These are phyloP conservation scores for Dothideomycetes sp. DNA, from an alignment of 2,329 filamentous ascomycete genomes.

Conservation along the genomic window DNA sequence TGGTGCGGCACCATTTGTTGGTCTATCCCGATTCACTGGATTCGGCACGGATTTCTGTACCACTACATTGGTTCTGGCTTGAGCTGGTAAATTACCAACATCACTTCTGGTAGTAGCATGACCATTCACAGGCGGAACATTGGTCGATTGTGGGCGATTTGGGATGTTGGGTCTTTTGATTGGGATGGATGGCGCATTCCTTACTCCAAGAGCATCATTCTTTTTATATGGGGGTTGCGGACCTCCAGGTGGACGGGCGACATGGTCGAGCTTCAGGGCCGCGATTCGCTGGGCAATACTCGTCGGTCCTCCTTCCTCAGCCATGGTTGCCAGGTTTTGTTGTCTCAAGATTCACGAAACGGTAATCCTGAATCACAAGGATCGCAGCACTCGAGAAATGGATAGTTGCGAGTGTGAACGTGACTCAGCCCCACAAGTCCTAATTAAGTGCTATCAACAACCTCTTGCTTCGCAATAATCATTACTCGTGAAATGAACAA, in stretches of 20 bases:
- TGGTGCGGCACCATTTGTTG: conserved; percentile 18
- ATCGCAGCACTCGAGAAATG: too few relatives aligned
- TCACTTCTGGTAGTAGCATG: conserved; percentile 7
- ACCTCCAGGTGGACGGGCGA: conserved; percentile 24
- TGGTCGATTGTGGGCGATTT: conserved; percentile 10
- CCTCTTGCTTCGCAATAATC: too few relatives aligned
- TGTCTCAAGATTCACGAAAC: too few relatives aligned
- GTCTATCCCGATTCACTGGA: too few relatives aligned
- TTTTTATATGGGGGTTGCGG: conserved; percentile 26
- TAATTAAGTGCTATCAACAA: not conserved
- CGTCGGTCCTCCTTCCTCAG: conserved; percentile 8
- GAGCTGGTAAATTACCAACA: conserved; percentile 29
- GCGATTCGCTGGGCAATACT: conserved; percentile 38
- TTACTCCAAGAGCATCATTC: conserved; percentile 12
- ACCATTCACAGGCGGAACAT: conserved; percentile 8
- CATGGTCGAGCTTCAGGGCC: conserved; percentile 35
- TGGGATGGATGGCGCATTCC: conserved; percentile 7
- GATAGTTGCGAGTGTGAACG: not conserved
- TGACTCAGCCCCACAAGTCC: not conserved
- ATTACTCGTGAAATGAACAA: not conserved
- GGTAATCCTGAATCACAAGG: too few relatives aligned
- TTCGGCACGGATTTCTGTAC: too few relatives aligned
- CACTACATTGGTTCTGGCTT: conserved; percentile 18
- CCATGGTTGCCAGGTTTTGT: too few relatives aligned
- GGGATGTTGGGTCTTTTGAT: conserved; percentile 8